Conservation (phyloP, 768 basidiomycete species). For the Kwoniella mangroviensis region DNA sequence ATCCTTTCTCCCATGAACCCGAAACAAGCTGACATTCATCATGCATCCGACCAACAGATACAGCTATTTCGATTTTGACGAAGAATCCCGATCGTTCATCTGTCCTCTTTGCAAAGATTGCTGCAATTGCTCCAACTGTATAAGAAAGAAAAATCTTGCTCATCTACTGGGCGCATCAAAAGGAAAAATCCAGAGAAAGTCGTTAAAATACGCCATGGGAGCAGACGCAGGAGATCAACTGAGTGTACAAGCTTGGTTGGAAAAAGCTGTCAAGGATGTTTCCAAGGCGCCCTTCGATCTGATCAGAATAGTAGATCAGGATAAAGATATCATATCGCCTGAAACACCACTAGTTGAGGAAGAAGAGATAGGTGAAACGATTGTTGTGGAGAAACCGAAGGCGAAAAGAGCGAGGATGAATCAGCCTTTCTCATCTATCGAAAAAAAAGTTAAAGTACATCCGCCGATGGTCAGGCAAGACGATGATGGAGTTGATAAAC, state of each 20-base stretch:
- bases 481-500: background rate
- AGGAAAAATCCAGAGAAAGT: conserved; percentile 23
- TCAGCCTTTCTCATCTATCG: background rate
- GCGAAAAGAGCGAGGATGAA: conserved; percentile 5
- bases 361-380: conserved; percentile 3
- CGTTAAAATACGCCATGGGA: conserved; percentile 15
- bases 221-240: conserved; percentile 16
- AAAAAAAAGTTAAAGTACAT: background rate
- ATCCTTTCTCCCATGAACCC: background rate
- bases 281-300: conserved; percentile 39
- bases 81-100: conserved; percentile 48
- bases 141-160: conserved; percentile 45
- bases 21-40: background rate
- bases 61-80: conserved; percentile 52
- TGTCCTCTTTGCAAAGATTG: conserved; percentile 54
- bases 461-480: background rate
- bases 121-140: conserved; percentile 53
- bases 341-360: conserved; percentile 27
- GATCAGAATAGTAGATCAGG: conserved; percentile 40
- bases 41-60: conserved; percentile 31
- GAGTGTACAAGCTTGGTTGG: conserved; percentile 39
- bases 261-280: conserved; percentile 29
- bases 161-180: conserved; percentile 32
- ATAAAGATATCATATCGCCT: conserved; percentile 38
- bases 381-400: conserved; percentile 6